Base-by-base conservation (phyloP, 805 yeast genomes). In the Peterozyma toletana region DNA sequence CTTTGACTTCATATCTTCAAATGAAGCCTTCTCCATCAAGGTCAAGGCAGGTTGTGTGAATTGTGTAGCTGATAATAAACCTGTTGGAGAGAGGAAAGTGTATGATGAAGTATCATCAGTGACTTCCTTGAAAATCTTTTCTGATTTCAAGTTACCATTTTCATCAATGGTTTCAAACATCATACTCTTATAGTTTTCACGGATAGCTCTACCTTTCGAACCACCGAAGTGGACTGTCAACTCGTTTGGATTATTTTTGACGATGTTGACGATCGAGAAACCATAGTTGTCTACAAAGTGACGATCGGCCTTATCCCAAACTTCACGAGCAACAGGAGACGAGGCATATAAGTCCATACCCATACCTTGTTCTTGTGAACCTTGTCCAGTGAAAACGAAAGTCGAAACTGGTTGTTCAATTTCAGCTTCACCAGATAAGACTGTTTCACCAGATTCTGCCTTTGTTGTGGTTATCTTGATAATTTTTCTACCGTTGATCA, bases 281-380 rank as follows among this genome's bases (percentile, higher is more conserved):
- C 99, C 99, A 59, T 93, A 93, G 64, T 91, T 90, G 60, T 80
- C 73, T 62, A 88, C 74, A 73, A 95, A 93, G 68, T 95, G 99
- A 47, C 67, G 64, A 64, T 93, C 99, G 49, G 99, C 99, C 63
- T 88, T 85, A 66, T 93, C 98, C 99, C 99, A 93, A 50, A 93
- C 97, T 51, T 78, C 80, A 58, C 81, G 81, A 43, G 99, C 99
- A 63, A 93, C 96, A 30, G 79, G 89, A 41, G 96, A 86, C 36
- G 85, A 75, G 52, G 81, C 82, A 67, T 93, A 93, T 62, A 93
- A 77, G 66, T 93, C 99, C 99, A 93, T 93, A 76, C 99, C 99
- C 99, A 93, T 93, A 64, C 97, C 97, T 73, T 95, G 99, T 68
- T 95, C 99, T 70, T 93, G 99, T 48, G 99, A 91, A 66, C 99